Conservation (phyloP, 331 rosid species). For the Saraca asoca region DNA sequence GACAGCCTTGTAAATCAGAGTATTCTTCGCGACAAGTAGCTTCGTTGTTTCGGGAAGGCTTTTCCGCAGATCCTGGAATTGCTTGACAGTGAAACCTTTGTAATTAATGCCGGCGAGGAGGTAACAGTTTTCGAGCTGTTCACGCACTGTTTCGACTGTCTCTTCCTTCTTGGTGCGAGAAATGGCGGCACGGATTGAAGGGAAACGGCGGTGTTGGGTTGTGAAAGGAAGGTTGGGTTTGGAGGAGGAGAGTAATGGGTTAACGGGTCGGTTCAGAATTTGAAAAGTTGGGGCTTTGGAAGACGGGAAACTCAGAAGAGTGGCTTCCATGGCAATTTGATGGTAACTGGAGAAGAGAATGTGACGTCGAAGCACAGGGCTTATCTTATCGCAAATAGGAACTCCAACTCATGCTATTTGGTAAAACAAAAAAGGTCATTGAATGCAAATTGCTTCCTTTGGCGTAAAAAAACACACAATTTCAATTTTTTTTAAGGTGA, state of each 20-base stretch:
- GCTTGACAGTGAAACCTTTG: constrained; percentile 87
- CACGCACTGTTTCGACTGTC: constrained; percentile 66
- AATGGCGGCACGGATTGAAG: constrained; percentile 65
- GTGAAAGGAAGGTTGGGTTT: constrained; percentile 17
- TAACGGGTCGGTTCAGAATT: constrained; percentile 48
- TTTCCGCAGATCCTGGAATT: constrained; percentile 79
- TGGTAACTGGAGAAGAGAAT: constrained; percentile 1
- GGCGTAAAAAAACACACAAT: no score
- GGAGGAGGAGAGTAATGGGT: constrained; percentile 43
- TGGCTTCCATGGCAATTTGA: constrained; percentile 60
- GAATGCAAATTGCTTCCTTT: no score
- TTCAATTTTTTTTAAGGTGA: no score
- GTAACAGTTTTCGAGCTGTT: constrained; percentile 78
- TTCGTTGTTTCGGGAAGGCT: constrained; percentile 68
- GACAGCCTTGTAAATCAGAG: constrained; percentile 74
- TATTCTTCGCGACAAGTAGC: constrained; percentile 88
- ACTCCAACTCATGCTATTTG: no score
- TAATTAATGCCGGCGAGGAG: constrained; percentile 80
- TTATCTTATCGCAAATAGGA: constrained; percentile 28
- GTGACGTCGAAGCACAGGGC: neutral
- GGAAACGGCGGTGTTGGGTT: constrained; percentile 33
- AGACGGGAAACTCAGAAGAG: constrained; percentile 49
- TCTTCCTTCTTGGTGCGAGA: constrained; percentile 78
- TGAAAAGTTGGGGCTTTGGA: constrained; percentile 43
- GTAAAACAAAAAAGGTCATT: no score